phyloP scores from a whole-genome alignment of 208 protist species.

The Leishmania mexicana region DNA sequence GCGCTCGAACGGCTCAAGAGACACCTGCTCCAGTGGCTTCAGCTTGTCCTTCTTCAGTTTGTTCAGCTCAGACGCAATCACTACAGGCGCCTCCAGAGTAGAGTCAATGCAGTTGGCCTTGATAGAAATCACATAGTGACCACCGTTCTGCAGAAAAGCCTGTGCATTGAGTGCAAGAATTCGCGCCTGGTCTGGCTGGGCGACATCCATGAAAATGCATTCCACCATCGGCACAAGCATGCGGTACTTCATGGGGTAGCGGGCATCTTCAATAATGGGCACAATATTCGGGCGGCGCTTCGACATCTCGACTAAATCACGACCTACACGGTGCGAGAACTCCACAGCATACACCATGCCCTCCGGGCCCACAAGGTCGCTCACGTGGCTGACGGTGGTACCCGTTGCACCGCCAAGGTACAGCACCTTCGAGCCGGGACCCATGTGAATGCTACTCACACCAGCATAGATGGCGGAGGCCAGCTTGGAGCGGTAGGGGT shows the following conservation, averaged over 20 bases:
- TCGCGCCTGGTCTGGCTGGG: constrained; percentile 99
- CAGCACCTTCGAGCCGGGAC: constrained; percentile 98
- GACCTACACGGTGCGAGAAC: constrained; percentile 99
- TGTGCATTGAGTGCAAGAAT: constrained; percentile 99
- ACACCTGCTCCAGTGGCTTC: constrained; percentile 98
- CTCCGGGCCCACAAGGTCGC: constrained; percentile 99
- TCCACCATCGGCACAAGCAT: constrained; percentile 99
- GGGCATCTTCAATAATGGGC: constrained; percentile 99
- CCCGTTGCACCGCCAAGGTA: constrained; percentile 99
- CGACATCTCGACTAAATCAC: constrained; percentile 99
- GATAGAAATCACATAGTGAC: constrained; percentile 99
- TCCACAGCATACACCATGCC: constrained; percentile 99
- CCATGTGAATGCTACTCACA: constrained; percentile 98
- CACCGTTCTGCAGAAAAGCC: constrained; percentile 99
- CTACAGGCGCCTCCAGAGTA: constrained; percentile 95
- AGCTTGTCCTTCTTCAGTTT: constrained; percentile 98
- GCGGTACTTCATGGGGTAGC: constrained; percentile 99
- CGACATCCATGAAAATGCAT: constrained; percentile 99
- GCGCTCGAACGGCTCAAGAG: constrained; percentile 99
- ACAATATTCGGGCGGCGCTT: constrained; percentile 99
- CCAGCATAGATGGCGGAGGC: constrained; percentile 98
- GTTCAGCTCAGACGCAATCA: constrained; percentile 98
- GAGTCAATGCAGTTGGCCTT: constrained; percentile 99
- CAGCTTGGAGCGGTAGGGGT: constrained; percentile 99
- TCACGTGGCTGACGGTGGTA: constrained; percentile 99